phyloP scores from a whole-genome alignment of 179 eudicot genomes.

The Vitellaria paradoxa region DNA sequence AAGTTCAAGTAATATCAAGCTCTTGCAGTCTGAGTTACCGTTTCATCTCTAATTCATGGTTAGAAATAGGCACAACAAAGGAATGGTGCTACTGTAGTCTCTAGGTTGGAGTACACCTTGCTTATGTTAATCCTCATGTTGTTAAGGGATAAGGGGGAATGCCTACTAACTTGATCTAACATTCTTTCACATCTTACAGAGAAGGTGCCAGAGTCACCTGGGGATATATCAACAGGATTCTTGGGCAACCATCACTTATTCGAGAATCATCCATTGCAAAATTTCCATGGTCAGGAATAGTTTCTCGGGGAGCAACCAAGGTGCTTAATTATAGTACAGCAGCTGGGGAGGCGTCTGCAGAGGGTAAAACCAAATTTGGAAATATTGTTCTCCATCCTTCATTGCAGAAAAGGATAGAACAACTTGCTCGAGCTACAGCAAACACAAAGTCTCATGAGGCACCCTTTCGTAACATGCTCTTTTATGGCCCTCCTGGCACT shows the following conservation, averaged over 20 bases:
- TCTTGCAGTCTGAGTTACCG: not conserved
- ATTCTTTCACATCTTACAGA: constrained; percentile 36
- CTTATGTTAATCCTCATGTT: not conserved
- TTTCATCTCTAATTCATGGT: not conserved
- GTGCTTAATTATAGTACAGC: constrained; percentile 39
- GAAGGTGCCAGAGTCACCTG: constrained; percentile 96
- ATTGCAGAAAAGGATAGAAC: constrained; percentile 78
- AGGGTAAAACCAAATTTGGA: constrained; percentile 55
- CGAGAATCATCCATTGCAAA: constrained; percentile 94
- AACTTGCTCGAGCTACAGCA: constrained; percentile 91
- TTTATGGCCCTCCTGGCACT: constrained; percentile 99
- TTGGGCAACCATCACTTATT: constrained; percentile 95
- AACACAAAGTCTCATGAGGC: constrained; percentile 93
- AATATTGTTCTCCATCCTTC: constrained; percentile 86
- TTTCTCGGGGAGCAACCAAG: constrained; percentile 48
- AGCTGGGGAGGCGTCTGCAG: constrained; percentile 34
- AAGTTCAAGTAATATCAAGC: not conserved
- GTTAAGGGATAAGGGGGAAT: not conserved
- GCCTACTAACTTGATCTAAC: not conserved
- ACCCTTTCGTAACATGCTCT: constrained; percentile 96
- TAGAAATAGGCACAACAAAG: not conserved
- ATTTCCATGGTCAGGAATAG: constrained; percentile 63
- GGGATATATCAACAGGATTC: constrained; percentile 90
- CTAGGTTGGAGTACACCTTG: not conserved
- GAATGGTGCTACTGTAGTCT: not conserved